Base-by-base conservation (phyloP, 2,329 filamentous ascomycete species). In the Aspergillus pseudoviridinutans region DNA sequence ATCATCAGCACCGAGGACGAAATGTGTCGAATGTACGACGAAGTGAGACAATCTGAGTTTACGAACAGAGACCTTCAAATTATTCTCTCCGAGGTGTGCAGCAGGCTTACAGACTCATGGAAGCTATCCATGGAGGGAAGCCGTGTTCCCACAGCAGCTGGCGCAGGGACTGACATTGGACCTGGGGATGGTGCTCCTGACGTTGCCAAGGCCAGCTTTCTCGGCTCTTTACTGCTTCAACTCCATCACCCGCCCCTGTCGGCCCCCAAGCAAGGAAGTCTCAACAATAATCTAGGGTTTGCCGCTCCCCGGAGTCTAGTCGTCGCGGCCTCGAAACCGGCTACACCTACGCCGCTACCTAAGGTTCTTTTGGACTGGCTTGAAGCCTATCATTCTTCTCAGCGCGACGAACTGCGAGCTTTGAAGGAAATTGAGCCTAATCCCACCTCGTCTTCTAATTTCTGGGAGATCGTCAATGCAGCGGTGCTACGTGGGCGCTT, bases 361-460 rank as follows among this genome's bases (percentile, higher is more conserved):
- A 87, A 88, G 68, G 83, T 92, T 17, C 78, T 97, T 14, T 86
- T 97, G 60, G 84, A 90, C 66, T 97, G 93, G 93, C 80, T 96
- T 62, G 83, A 90, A 55, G 80, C 81, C 17, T 84, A 90, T 67
- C 91, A 96, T 69, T 86, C 89, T 61, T 82, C 88, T 27, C 89
- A 89, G 65, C 81, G 82, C 1, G 81, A 85, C 53, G 88, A 92
- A 66, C 78, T 89, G 25, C 79, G 85, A 41, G 80, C 86, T 3
- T 82, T 97, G 25, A 78, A 84, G 60, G 80, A 81, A 28, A 76
- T 86, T 64, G 81, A 81, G 49, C 89, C 90, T 0, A 89, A 89
- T 58, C 90, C 92, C 24, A 88, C 91, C 1, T 85, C 86, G 47
- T 90, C 94, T 67, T 79, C 82, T 27, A 79, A 89, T 38, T 97